Evolutionary conservation across 2,329 filamentous ascomycete genomes (phyloP).

Genomic region (Colletotrichum shisoi): DNA sequence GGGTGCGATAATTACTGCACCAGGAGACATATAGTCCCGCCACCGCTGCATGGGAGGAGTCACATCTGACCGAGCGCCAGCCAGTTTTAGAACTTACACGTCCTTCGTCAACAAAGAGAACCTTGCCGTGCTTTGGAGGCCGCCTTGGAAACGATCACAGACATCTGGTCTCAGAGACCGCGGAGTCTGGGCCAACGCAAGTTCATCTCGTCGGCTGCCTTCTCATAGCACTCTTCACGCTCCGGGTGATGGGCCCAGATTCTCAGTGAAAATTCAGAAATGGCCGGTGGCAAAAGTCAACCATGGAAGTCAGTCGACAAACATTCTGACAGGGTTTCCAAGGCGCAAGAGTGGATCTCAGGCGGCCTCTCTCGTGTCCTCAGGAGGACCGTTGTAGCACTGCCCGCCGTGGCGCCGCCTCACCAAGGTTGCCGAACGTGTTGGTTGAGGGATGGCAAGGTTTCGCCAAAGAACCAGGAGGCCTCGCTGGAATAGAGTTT

Average conservation of each 20-base stretch:
- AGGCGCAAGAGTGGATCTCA: background rate
- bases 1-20: slow-evolving; percentile 50
- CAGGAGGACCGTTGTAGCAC: slow-evolving; percentile 14
- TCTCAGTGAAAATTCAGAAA: slow-evolving; percentile 18
- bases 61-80: background rate
- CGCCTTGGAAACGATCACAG: slow-evolving; percentile 23
- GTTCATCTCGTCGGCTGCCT: slow-evolving; percentile 1
- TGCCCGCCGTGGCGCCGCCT: slow-evolving; percentile 26
- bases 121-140: slow-evolving; percentile 4
- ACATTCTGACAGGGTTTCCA: background rate
- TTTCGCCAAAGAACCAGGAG: slow-evolving; percentile 15
- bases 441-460: slow-evolving; percentile 11
- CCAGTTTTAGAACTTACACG: background rate
- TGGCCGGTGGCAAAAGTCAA: slow-evolving; percentile 5
- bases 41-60: slow-evolving; percentile 56
- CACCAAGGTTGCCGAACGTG: slow-evolving; percentile 21
- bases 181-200: slow-evolving; percentile 21
- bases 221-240: slow-evolving; percentile 11
- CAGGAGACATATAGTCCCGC: slow-evolving; percentile 65
- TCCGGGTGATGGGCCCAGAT: slow-evolving; percentile 32
- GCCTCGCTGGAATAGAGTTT: slow-evolving; percentile 22
- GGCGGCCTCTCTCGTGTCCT: slow-evolving; percentile 9
- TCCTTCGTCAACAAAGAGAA: slow-evolving; percentile 25
- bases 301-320: too few relatives aligned
- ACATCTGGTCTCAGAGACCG: slow-evolving; percentile 10